Percentiles rank a stretch among this genome's conserved stretches.
phyloP scores from a whole-genome alignment of 2,329 filamentous ascomycete genomes.

The Aspergillus quadricinctus region DNA sequence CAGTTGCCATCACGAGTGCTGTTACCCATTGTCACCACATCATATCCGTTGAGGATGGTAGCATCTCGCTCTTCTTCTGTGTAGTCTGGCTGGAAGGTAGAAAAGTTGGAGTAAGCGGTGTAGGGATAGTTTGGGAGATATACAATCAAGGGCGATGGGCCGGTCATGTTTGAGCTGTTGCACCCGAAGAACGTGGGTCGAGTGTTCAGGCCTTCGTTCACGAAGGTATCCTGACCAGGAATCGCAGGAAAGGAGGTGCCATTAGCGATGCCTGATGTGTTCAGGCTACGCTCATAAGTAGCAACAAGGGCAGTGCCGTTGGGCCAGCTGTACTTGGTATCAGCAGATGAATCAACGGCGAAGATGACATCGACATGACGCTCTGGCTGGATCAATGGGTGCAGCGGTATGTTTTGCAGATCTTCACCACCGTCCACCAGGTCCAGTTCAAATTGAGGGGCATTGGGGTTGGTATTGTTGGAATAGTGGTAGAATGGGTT shows the following conservation, averaged over 20 bases:
- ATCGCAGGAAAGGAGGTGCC: constrained; percentile 65
- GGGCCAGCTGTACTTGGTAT: constrained; percentile 64
- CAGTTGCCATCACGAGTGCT: constrained; percentile 66
- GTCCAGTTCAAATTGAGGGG: constrained; percentile 52
- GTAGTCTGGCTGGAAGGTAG: constrained; percentile 67
- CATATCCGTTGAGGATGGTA: constrained; percentile 82
- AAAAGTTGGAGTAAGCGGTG: constrained; percentile 67
- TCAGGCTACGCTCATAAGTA: constrained; percentile 62
- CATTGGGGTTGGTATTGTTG: constrained; percentile 54
- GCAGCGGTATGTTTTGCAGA: constrained; percentile 69
- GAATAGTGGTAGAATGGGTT: constrained; percentile 70
- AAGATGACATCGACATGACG: constrained; percentile 73
- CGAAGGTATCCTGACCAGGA: constrained; percentile 68
- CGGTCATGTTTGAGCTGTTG: constrained; percentile 57
- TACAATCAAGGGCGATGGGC: constrained; percentile 62
- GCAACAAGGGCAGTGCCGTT: constrained; percentile 70
- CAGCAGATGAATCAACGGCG: constrained; percentile 69
- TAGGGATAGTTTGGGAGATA: constrained; percentile 89
- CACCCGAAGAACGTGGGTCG: constrained; percentile 76
- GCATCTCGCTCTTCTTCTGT: constrained; percentile 62
- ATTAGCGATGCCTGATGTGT: constrained; percentile 52
- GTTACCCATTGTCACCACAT: constrained; percentile 76
- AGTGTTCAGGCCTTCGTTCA: constrained; percentile 68
- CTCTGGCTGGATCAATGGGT: constrained; percentile 66
- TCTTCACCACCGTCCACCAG: constrained; percentile 74